Evolutionary conservation across 192 early-diverging fungal species (phyloP), one percentile per base, ranked within the genome.

Genomic region (Bifiguratus adelaidae): DNA sequence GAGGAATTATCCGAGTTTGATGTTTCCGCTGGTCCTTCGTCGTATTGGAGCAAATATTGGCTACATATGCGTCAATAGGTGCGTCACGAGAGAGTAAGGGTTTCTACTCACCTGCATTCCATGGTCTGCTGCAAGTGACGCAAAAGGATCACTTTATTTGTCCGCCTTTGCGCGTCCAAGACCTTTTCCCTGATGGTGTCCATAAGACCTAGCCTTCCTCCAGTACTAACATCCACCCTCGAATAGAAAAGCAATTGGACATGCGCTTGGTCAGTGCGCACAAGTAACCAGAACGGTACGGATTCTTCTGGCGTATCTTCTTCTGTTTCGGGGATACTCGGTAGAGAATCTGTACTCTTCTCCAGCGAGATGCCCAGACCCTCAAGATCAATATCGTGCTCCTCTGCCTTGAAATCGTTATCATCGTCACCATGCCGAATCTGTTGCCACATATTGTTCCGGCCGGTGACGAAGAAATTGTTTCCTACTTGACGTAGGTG

Each of bases 211-310:
- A n/a, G n/a, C n/a, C n/a, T n/a, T n/a, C n/a, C n/a, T n/a, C n/a
- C n/a, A n/a, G n/a, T n/a, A n/a, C n/a, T n/a, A n/a, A n/a, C n/a
- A n/a, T n/a, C n/a, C n/a, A n/a, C n/a, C 50, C 78, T 83, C 4
- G 82, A 88, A 52, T 83, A 86, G 43, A 78, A 84, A 38, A 78
- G 76, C 7, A 86, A 53, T 37, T 81, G 75, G 2, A 81, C 76
- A 30, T 52, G 63, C 1, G 50, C 24, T 11, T 61, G 61, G 44
- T 62, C 66, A 9, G 83, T 69, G 0, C 71, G 66, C 4, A 84
- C 38, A 20, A 85, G 56, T 8, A 85, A 54, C 84, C 86, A 88
- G 44, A 76, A 86, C 9, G 71, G 46, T 32, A 64, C n/a, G n/a
- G n/a, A n/a, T n/a, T n/a, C n/a, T n/a, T n/a, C n/a, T n/a, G n/a